These are phyloP conservation scores for Neonectria hederae DNA, from an alignment of 2,329 filamentous ascomycete genomes.

Conservation along the genomic window DNA sequence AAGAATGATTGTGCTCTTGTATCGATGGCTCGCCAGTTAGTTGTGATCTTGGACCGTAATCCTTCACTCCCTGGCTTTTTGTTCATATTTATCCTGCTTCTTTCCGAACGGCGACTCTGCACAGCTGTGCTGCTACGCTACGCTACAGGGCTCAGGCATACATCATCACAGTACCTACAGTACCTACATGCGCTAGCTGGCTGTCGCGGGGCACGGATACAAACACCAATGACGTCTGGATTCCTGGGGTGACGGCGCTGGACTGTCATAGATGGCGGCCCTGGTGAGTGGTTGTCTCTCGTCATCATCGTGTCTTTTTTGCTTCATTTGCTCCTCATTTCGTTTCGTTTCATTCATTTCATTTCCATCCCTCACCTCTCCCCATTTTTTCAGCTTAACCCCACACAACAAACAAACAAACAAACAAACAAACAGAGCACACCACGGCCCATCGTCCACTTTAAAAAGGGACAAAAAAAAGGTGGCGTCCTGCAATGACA, in stretches of 20 bases:
- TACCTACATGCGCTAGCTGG: conserved; percentile 13
- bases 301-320: not conserved
- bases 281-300: conserved; percentile 43
- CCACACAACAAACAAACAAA: conserved; percentile 1
- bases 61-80: not conserved
- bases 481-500: conserved; percentile 37
- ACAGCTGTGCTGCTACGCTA: not conserved
- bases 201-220: conserved; percentile 15
- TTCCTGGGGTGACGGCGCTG: conserved; percentile 37
- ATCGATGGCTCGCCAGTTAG: not conserved
- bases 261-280: conserved; percentile 47
- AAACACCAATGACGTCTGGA: conserved; percentile 45
- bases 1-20: not conserved
- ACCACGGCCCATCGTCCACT: conserved; percentile 2
- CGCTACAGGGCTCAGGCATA: not conserved
- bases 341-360: not conserved
- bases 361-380: not conserved
- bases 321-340: conserved; percentile 1
- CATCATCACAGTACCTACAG: conserved; percentile 1
- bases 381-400: no score
- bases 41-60: not conserved
- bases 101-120: no score
- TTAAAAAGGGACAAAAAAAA: conserved; percentile 10
- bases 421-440: not conserved
- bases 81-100: not conserved